Evolutionary conservation across 2,329 filamentous ascomycete species (phyloP), one percentile per base, ranked within the genome.

Genomic region (Microsporum ferrugineum): DNA sequence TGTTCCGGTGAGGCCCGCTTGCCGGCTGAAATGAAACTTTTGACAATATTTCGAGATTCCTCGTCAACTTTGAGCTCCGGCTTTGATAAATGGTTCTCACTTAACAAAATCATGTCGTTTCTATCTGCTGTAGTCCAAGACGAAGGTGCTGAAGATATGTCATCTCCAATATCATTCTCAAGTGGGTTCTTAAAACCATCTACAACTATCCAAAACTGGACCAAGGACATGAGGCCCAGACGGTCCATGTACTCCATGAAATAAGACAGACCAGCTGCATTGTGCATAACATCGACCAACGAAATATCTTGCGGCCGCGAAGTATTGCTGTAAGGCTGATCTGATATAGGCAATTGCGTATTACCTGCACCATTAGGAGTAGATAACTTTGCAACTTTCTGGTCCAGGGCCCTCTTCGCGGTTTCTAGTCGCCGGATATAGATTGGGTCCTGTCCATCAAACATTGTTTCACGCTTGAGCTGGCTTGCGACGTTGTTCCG

Each of bases 191-290:
- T 88, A 67, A 97, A 90, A 0, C 94, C 92, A 75, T 99, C 94
- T 4, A 97, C 94, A 2, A 97, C 94, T 45, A 99, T 86, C 91
- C 92, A 99, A 73, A 97, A 99, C 69, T 99, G 94, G 4, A 99
- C 91, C 55, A 96, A 77, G 12, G 88, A 83, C 87, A 97, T 92
- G 31, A 92, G 79, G 14, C 83, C 82, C 71, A 91, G 88, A 47
- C 94, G 86, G 71, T 99, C 94, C 94, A 99, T 99, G 70, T 91
- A 97, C 71, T 99, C 94, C 94, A 99, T 99, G 76, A 99, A 97
- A 71, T 96, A 99, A 1, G 94, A 97, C 6, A 99, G 79, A 0
- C 90, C 92, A 0, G 92, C 88, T 1, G 94, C 84, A 72, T 95
- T 91, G 66, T 91, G 88, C 62, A 99, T 80, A n/a, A 99, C 80